Evolutionary conservation across 805 yeast genomes (phyloP), one percentile per base, ranked within the genome.

Genomic region (Wickerhamia fluorescens): DNA sequence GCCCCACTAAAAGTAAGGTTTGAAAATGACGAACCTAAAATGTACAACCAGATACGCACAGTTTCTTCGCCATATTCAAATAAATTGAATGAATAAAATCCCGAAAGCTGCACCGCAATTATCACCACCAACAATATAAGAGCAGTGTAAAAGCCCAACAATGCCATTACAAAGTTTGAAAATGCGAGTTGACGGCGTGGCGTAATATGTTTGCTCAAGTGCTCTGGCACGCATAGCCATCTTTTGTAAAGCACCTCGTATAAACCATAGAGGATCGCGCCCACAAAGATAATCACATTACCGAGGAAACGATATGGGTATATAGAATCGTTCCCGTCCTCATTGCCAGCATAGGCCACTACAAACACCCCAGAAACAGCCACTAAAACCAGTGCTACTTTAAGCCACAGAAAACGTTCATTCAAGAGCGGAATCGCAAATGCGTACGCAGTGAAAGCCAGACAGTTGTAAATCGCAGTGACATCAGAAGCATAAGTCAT

Each of bases 381-480:
- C 22, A 78, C 60, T 1, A 74, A 38, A 11, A 86, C 95, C n/a
- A 87, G 73, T 16, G 63, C 45, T 7, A 74, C 65, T 51, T 86
- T 85, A 29, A 71, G 45, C 62, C 73, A 63, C 3, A 78, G 71
- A 44, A 84, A 73, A 27, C 54, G 59, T 45, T 86, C 95, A 19
- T 71, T 59, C 28, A 86, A 60, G 13, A 86, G 53, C 1, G 87
- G 83, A 16, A 86, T 76, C 3, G 94, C 85, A 54, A 86, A 85
- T 10, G 83, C 71, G 46, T 86, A 78, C 0, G 95, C 95, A 4
- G 88, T 79, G 51, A 86, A 86, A 0, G 95, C 94, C 10, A 89
- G 78, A 49, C 92, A 84, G 58, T 86, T 85, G 58, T 85, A 86
- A 36, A 85, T 85, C 3, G 95, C 95, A 2, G 95, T 86, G 20